Conservation (phyloP, 306 rosid genomes). For the Malus sieversii region DNA sequence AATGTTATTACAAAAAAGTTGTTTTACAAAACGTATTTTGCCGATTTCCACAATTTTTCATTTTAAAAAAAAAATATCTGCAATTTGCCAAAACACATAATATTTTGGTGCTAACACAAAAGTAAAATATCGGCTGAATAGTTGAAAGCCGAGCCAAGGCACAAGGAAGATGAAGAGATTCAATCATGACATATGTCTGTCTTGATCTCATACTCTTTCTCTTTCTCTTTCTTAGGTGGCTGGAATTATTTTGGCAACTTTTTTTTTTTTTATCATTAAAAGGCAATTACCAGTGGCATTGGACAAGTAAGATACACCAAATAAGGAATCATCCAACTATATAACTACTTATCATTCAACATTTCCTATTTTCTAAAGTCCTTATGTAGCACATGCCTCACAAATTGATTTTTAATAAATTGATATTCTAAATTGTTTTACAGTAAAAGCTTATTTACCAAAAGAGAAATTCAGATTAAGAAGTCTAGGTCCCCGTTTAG, state of each 20-base stretch:
- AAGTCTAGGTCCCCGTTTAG: no score
- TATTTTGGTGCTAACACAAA: neutral
- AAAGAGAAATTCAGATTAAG: no score
- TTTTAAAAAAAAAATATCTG: no score
- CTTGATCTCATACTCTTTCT: neutral
- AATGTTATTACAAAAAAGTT: no score
- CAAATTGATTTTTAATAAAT: no score
- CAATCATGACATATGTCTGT: neutral
- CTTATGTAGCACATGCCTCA: no score
- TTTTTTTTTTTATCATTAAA: slow-evolving; percentile 5
- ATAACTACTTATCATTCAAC: neutral
- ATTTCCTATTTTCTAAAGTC: neutral
- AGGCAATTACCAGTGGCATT: neutral
- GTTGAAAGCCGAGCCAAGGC: slow-evolving; percentile 14
- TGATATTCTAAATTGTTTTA: no score
- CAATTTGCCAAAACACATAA: neutral
- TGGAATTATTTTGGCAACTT: neutral
- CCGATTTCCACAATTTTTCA: no score
- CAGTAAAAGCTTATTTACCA: no score
- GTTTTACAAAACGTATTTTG: no score
- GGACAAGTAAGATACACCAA: slow-evolving; percentile 28
- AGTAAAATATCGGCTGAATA: neutral
- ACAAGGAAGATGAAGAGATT: neutral
- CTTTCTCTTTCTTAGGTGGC: slow-evolving; percentile 29
- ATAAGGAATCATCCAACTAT: slow-evolving; percentile 9